Conservation (phyloP, 192 early-diverging fungal species). For the Entomortierella parvispora region DNA sequence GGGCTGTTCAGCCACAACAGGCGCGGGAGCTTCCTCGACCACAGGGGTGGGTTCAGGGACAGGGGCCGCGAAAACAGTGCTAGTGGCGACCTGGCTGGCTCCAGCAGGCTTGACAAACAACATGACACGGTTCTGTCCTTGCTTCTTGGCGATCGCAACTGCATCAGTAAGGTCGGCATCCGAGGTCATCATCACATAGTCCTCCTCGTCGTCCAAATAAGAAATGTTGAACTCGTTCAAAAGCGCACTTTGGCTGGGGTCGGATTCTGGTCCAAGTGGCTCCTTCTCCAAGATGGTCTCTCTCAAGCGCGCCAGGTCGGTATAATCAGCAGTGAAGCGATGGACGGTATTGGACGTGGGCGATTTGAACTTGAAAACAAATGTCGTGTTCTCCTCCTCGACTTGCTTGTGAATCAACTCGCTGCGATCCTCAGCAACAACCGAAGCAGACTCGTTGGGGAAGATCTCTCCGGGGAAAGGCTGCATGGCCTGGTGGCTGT, state of each 20-base stretch:
- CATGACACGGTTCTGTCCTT: slow-evolving; percentile 82
- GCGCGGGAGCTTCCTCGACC: slow-evolving; percentile 4
- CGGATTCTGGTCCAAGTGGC: slow-evolving; percentile 60
- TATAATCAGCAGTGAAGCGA: slow-evolving; percentile 71
- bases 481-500: slow-evolving; percentile 52
- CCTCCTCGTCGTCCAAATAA: slow-evolving; percentile 94
- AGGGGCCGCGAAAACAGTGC: slow-evolving; percentile 10
- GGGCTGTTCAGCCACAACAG: slow-evolving; percentile 16
- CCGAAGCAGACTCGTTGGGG: slow-evolving; percentile 67
- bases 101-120: slow-evolving; percentile 64
- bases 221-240: slow-evolving; percentile 64
- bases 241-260: slow-evolving; percentile 55
- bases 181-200: slow-evolving; percentile 81
- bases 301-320: slow-evolving; percentile 62
- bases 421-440: slow-evolving; percentile 57
- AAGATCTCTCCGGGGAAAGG: slow-evolving; percentile 63
- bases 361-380: slow-evolving; percentile 84
- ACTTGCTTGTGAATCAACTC: slow-evolving; percentile 47
- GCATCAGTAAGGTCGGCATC: slow-evolving; percentile 87
- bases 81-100: slow-evolving; percentile 9
- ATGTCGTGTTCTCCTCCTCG: slow-evolving; percentile 55
- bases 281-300: slow-evolving; percentile 69
- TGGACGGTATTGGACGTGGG: slow-evolving; percentile 74
- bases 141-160: slow-evolving; percentile 79
- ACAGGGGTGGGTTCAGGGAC: slow-evolving; percentile 8